Evolutionary conservation across 148 eudicot species (phyloP), one percentile per base, ranked within the genome.

Genomic region (Bassia scoparia): DNA sequence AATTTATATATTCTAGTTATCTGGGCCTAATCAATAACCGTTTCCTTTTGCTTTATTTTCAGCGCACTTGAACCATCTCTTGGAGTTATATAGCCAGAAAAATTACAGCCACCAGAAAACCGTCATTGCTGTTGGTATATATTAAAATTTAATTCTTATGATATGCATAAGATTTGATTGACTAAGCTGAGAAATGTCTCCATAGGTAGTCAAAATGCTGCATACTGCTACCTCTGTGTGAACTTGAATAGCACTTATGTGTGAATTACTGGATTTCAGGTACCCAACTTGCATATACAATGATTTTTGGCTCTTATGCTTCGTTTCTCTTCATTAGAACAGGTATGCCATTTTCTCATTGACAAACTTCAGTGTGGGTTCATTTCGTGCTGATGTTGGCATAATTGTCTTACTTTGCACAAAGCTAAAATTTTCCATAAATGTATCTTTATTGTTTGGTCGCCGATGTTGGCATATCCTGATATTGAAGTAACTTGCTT

Each of bases 31-130:
- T 15, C 13, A 26, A 18, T 21, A 2, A 7, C 27, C 52, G 30
- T 21, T 30, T 21, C 44, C 52, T 65, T 10, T 13, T 29, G 29
- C 7, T 29, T 8, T 24, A 41, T 8, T 23, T 82, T 87, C 89
- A 94, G 97, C 98, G 38, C 96, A 94, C 84, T 80, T 94, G 84
- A 89, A 91, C 75, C 98, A 91, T 80, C 77, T 94, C 69, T 79
- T 88, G 82, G 97, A 94, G 83, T 60, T 84, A 61, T 89, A 82
- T 81, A 60, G 30, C 71, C 86, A 66, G 77, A 81, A 80, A 80
- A 83, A 83, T 44, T 68, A 65, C 85, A 88, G 86, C 80, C 64
- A 86, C 29, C 65, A 80, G 38, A 87, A 79, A 82, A 87, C 91
- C 73, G 83, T 75, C 34, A 41, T 84, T 61, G 83, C 83, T 62